Base-by-base conservation (phyloP, 768 basidiomycete species). In the Hemileccinum rubropunctum region DNA sequence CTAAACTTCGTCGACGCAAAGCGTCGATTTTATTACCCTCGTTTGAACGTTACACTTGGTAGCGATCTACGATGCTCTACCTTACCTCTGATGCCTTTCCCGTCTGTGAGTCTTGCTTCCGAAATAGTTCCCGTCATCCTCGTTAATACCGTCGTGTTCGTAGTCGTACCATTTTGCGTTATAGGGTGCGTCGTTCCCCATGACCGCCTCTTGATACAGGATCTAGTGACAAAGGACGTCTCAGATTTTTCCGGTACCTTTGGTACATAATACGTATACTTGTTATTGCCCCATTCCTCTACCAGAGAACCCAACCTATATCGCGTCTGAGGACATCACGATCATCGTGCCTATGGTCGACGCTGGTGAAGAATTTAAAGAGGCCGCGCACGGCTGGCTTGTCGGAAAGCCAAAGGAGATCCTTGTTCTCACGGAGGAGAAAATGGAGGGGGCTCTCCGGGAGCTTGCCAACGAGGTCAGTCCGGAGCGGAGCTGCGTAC, bases 341-440 rank as follows among this genome's bases (percentile, higher is more conserved):
- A 95, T 95, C 65, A 92, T 97, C 52, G 94, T 95, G 3, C 93
- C 93, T 34, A 95, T 92, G 53, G 95, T 97, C 63, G 93, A 97
- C 66, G 92, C 94, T 3, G 94, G 93, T 43, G 91, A 94, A 69
- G 91, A 93, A 69, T 94, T 95, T 76, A 91, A 91, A 73, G 88
- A 92, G 68, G 91, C 91, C 35, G 93, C 93, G 30, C 80, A 88
- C 71, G 86, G 82, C 62, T 95, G 92, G 94, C 87, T 97, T 54
- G 84, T 84, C 58, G 91, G 92, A 59, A 86, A 89, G 58, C 94
- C 93, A 14, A 94, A 92, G 66, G 92, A 84, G 65, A 83, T 85
- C 61, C 68, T 85, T 68, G 84, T 83, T 64, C 78, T 85, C 54
- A 84, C 82, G 12, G 92, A 95, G 70, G 91, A 93, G 65, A 86